Evolutionary conservation across 139 green algal species (phyloP).

Genomic region (Pedinophyceae sp.): DNA sequence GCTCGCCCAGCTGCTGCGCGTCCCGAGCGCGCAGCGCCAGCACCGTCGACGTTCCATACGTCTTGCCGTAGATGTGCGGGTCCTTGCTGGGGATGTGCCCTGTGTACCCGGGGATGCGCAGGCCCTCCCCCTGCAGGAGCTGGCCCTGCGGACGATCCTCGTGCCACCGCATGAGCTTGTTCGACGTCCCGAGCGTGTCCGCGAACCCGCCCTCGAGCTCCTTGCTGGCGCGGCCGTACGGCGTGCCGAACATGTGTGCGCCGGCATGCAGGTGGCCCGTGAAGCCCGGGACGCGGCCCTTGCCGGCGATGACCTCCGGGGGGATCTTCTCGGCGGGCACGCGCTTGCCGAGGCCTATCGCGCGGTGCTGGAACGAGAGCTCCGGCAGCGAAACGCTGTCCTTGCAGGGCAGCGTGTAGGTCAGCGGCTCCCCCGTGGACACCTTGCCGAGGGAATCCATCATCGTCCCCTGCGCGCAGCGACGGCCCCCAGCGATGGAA

Average conservation of each 20-base stretch:
- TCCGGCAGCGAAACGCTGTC: not conserved
- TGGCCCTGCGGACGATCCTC: slow-evolving; percentile 4
- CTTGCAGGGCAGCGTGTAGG: not conserved
- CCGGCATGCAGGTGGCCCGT: slow-evolving; percentile 4
- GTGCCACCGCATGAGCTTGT: slow-evolving; percentile 1
- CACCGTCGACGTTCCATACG: slow-evolving; percentile 1
- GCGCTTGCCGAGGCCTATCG: not conserved
- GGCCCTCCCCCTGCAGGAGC: slow-evolving; percentile 1
- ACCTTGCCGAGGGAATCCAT: not conserved
- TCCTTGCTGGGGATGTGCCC: slow-evolving; percentile 10
- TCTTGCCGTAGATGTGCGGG: slow-evolving; percentile 11
- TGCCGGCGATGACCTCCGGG: not conserved
- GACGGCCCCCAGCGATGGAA: too few relatives aligned
- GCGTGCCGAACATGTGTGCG: slow-evolving; percentile 9
- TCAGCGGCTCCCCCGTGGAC: not conserved
- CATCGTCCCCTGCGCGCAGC: not conserved
- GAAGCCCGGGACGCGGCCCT: slow-evolving; percentile 2
- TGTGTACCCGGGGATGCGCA: slow-evolving; percentile 6
- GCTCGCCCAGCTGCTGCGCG: not conserved
- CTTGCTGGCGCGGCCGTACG: not conserved
- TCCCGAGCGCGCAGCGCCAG: slow-evolving; percentile 5
- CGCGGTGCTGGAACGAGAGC: not conserved
- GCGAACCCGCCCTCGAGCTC: not conserved
- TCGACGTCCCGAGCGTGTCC: not conserved
- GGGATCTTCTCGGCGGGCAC: slow-evolving; percentile 3